These are phyloP conservation scores for Termitomyces sp. DNA, from an alignment of 768 basidiomycete species.

Conservation along the genomic window DNA sequence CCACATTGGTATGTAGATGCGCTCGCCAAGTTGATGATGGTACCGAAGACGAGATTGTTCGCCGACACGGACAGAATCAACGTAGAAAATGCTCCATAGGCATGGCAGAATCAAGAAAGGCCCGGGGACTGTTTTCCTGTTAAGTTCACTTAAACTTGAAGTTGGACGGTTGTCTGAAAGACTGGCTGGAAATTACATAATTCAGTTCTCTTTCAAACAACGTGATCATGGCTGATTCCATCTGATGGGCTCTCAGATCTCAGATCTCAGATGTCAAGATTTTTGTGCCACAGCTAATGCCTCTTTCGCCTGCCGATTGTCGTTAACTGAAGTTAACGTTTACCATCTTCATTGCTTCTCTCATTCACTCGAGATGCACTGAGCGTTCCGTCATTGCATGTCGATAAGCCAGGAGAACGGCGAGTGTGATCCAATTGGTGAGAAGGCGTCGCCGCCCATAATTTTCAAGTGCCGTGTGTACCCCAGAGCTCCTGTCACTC, in stretches of 20 bases:
- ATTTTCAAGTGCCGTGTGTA: too few relatives aligned
- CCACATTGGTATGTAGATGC: not conserved
- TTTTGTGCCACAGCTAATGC: slow-evolving; percentile 48
- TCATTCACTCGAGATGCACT: slow-evolving; percentile 67
- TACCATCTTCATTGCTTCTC: slow-evolving; percentile 79
- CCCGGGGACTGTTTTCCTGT: too few relatives aligned
- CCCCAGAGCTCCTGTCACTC: too few relatives aligned
- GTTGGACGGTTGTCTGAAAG: not conserved
- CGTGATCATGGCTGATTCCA: too few relatives aligned
- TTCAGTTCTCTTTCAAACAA: too few relatives aligned
- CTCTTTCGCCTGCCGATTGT: slow-evolving; percentile 63
- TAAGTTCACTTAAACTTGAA: not conserved
- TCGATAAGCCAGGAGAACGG: not conserved
- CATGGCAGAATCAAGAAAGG: not conserved
- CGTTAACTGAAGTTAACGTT: slow-evolving; percentile 11
- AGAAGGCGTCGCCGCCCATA: too few relatives aligned
- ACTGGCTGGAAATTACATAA: too few relatives aligned
- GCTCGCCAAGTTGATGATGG: not conserved
- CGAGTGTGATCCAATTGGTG: not conserved
- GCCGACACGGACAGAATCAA: not conserved
- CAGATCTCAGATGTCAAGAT: too few relatives aligned
- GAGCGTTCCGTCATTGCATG: not conserved
- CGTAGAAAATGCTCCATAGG: not conserved
- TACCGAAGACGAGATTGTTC: not conserved
- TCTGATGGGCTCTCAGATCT: too few relatives aligned